Base-by-base conservation (phyloP, 148 eudicot species). In the Fagopyrum esculentum region DNA sequence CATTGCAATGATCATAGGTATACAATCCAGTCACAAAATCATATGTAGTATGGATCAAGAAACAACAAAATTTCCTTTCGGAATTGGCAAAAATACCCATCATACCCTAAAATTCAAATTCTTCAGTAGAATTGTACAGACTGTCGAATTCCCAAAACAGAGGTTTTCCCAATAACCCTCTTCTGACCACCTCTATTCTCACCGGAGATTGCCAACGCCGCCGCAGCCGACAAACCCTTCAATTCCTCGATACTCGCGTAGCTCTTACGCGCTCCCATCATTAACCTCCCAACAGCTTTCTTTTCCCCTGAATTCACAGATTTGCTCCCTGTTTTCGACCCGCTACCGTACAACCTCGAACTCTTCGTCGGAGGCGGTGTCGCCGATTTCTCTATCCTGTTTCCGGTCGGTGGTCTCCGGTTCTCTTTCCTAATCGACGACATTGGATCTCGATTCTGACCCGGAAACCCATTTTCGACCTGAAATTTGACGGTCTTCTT, bases 241-340 rank as follows among this genome's bases (percentile, higher is more conserved):
- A 94, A 73, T 13, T 94, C 96, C 26, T 89, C 90, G 77, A 91
- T 69, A 74, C 73, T 81, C 4, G 96, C 97, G 76, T 86, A 92
- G 76, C 97, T 91, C 79, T 88, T 94, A 77, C 98, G 85, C 60
- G 81, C 85, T 82, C 79, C 79, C 76, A 82, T 8, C 75, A 63
- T 45, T 54, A 45, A 19, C 45, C 45, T 64, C 16, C 68, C 55
- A 87, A 59, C 74, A 70, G 77, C 75, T 80, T 84, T 89, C 78
- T 89, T 93, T 77, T 88, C 98, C 75, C 81, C 91, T 57, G 77
- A 48, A 50, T 59, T 59, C 68, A 74, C 76, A 44, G 90, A 86
- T 78, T 81, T 85, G 30, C 87, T 87, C 54, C 89, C 92, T 5
- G 84, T 43, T 55, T 55, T 55, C 17, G 72, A 66, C 79, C 81